A percentile compares a stretch with the other conserved stretches of the same genome.
Conservation (phyloP, 768 basidiomycete species). For the Rhodotorula babjevae region DNA sequence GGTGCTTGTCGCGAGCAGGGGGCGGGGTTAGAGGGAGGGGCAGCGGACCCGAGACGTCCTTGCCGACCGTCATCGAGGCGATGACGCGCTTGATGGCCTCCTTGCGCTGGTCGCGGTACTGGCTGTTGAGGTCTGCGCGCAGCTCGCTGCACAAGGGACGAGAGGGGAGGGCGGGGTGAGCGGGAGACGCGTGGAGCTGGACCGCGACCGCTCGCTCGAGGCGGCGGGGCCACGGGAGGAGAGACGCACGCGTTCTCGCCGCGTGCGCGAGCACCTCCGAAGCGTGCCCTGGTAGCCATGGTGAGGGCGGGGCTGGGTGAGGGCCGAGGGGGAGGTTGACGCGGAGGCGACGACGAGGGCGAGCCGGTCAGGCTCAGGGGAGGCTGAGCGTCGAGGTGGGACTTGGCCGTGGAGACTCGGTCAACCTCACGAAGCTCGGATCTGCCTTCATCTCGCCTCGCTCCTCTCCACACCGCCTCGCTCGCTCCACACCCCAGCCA, state of each 20-base stretch:
- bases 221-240: background rate
- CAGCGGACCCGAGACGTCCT: conserved; percentile 57
- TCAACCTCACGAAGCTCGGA: too few relatives aligned
- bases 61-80: conserved; percentile 98
- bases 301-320: background rate
- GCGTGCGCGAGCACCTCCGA: conserved; percentile 17
- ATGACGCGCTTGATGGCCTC: conserved; percentile 97
- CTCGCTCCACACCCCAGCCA: too few relatives aligned
- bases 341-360: background rate
- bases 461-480: too few relatives aligned
- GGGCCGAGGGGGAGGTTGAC: too few relatives aligned
- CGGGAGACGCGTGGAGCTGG: background rate
- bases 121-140: conserved; percentile 91
- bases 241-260: conserved; percentile 33
- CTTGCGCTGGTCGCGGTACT: conserved; percentile 89
- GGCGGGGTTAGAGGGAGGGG: background rate
- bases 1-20: too few relatives aligned
- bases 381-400: too few relatives aligned
- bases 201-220: background rate
- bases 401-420: too few relatives aligned
- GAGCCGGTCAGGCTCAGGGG: too few relatives aligned
- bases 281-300: conserved; percentile 2
- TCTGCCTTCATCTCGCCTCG: too few relatives aligned
- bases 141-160: conserved; percentile 56
- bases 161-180: background rate